phyloP scores from a whole-genome alignment of 2,329 filamentous ascomycete genomes.

The Dryadomyces quercus-mongolicae region DNA sequence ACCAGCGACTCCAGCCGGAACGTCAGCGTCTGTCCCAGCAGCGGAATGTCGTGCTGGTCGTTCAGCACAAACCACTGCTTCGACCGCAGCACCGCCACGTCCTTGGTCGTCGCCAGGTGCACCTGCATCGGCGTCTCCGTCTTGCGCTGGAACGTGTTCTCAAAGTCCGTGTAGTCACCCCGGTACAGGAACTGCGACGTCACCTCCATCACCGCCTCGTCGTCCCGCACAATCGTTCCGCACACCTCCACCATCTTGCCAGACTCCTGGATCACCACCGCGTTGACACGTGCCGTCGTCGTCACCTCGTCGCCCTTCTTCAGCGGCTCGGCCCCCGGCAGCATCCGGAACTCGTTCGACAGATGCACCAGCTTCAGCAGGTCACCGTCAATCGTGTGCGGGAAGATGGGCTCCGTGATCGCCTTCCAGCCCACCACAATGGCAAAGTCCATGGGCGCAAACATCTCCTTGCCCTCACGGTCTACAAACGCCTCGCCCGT shows the following conservation, averaged over 20 bases:
- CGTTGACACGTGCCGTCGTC: conserved; percentile 91
- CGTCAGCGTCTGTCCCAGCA: conserved; percentile 84
- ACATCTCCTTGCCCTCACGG: conserved; percentile 83
- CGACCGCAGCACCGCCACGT: conserved; percentile 84
- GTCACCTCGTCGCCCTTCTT: conserved; percentile 91
- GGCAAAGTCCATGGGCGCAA: conserved; percentile 96
- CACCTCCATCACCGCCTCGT: conserved; percentile 88
- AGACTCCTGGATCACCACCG: conserved; percentile 94
- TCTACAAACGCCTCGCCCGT: conserved; percentile 96
- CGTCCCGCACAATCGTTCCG: conserved; percentile 80
- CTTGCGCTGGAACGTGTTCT: conserved; percentile 99
- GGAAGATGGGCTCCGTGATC: conserved; percentile 98
- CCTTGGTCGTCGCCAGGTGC: conserved; percentile 74
- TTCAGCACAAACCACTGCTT: conserved; percentile 98
- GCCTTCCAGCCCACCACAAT: conserved; percentile 99
- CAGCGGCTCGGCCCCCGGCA: conserved; percentile 84
- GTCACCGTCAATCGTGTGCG: conserved; percentile 89
- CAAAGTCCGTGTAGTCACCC: conserved; percentile 80
- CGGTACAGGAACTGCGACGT: conserved; percentile 98
- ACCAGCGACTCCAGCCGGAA: conserved; percentile 92
- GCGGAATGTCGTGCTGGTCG: conserved; percentile 56
- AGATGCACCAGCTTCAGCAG: conserved; percentile 91
- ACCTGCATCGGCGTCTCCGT: conserved; percentile 90
- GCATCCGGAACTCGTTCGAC: conserved; percentile 97
- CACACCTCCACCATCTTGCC: conserved; percentile 99